Base-by-base conservation (phyloP, 768 basidiomycete genomes). In the Phanerochaete carnosa region DNA sequence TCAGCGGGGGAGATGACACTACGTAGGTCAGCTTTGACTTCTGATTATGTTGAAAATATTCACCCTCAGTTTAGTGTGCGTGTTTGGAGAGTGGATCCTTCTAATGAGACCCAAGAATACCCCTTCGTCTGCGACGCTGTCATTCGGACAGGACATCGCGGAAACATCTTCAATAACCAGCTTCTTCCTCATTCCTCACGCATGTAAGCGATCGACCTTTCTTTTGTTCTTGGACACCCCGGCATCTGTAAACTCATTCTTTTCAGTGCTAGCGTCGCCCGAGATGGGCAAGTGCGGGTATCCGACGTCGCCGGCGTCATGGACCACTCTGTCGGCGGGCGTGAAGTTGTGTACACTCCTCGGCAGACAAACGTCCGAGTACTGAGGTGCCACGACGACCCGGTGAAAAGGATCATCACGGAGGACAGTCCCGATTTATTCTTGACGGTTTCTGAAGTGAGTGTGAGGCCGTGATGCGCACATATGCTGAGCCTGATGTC, bases 101-200 rank as follows among this genome's bases (percentile, higher is more conserved):
- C 73, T 30, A 73, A 80, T 65, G 64, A 68, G 22, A 66, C 61
- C 28, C 70, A 78, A 30, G 83, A 83, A 45, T 90, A 87, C 75
- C 87, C 83, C 28, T 92, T 85, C 72, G 73, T 75, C 45, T 92
- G 83, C 68, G 78, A 83, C 58, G 78, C 85, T 8, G 81, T 88
- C n/a, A 86, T 95, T 53, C 72, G 79, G 15, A 94, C 94, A 0
- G 92, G 91, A 2, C 94, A 96, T 71, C 80, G 75, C 49, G 85
- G 81, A 13, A 96, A 96, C 67, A 92, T 96, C 49, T 96, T 96
- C 77, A 90, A 87, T 64, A 85, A 83, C 0, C 84, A 90, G 49
- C 87, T 92, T 80, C 77, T 96, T 1, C 92, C 92, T 0, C 76
- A 83, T 64, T 90, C 91, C 12, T 82, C 86, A n/a, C 83, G 85